These are phyloP conservation scores for Diplodia sapinea DNA, from an alignment of 2,329 filamentous ascomycete species.

Conservation along the genomic window DNA sequence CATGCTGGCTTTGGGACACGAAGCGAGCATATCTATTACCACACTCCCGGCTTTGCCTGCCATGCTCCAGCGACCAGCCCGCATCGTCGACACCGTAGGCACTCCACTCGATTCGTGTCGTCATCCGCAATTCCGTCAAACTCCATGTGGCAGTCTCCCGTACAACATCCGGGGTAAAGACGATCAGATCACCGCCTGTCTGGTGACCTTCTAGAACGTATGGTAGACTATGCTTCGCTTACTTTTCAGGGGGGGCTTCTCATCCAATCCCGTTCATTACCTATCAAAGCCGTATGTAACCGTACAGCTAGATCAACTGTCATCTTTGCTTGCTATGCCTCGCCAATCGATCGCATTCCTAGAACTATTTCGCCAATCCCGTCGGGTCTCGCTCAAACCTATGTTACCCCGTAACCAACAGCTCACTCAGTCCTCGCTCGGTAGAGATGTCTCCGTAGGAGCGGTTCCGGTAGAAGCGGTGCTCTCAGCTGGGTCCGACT, in stretches of 20 bases:
- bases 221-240: not conserved
- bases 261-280: not conserved
- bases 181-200: slow-evolving; percentile 22
- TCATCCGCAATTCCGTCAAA: slow-evolving; percentile 8
- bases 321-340: not conserved
- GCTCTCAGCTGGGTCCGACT: not conserved
- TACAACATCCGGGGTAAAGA: slow-evolving; percentile 20
- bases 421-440: not conserved
- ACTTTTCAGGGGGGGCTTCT: slow-evolving; percentile 1
- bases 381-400: not conserved
- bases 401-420: not conserved
- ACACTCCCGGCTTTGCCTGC: not conserved
- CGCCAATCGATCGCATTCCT: not conserved
- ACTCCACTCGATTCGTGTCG: slow-evolving; percentile 16
- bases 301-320: not conserved
- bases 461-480: not conserved
- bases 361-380: not conserved
- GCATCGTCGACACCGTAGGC: not conserved
- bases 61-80: not conserved
- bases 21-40: not conserved
- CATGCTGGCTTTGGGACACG: not conserved
- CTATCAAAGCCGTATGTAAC: slow-evolving; percentile 21
- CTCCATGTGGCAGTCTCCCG: slow-evolving; percentile 24
- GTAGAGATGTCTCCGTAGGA: not conserved
- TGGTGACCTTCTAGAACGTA: slow-evolving; percentile 3